Evolutionary conservation across 495 filamentous ascomycete genomes (phyloP).

Genomic region (Immersiella caudata): DNA sequence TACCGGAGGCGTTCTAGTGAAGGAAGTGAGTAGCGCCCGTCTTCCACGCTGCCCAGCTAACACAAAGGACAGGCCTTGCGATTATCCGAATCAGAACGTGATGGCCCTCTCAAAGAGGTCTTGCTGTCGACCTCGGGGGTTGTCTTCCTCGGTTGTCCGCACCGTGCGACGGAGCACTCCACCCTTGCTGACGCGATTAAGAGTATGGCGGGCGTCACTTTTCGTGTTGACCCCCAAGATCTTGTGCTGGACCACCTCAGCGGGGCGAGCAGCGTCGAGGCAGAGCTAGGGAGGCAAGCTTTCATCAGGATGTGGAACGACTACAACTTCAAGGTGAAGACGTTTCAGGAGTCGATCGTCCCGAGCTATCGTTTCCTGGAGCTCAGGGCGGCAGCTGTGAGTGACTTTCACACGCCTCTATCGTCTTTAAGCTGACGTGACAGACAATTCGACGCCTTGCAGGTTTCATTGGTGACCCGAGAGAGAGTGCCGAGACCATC

Average conservation of each 20-base stretch:
- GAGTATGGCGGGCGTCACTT: slow-evolving; percentile 39
- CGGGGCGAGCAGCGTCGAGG: slow-evolving; percentile 30
- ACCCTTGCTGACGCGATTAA: slow-evolving; percentile 34
- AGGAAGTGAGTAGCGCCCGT: slow-evolving; percentile 34
- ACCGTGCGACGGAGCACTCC: slow-evolving; percentile 36
- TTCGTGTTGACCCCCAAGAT: slow-evolving; percentile 31
- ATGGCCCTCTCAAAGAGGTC: slow-evolving; percentile 34
- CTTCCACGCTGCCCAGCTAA: not conserved
- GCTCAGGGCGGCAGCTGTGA: slow-evolving; percentile 30
- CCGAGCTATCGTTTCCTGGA: slow-evolving; percentile 25
- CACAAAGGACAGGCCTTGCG: slow-evolving; percentile 34
- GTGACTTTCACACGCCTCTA: not conserved
- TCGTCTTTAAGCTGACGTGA: slow-evolving; percentile 1
- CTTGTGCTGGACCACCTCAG: slow-evolving; percentile 36
- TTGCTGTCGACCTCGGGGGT: slow-evolving; percentile 35
- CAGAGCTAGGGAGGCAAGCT: slow-evolving; percentile 31
- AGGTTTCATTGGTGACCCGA: slow-evolving; percentile 39
- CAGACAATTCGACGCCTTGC: slow-evolving; percentile 33
- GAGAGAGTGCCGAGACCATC: slow-evolving; percentile 39
- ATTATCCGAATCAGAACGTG: slow-evolving; percentile 34
- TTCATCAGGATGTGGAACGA: slow-evolving; percentile 40
- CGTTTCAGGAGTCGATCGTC: slow-evolving; percentile 40
- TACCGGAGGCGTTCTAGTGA: slow-evolving; percentile 43
- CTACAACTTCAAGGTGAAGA: slow-evolving; percentile 44
- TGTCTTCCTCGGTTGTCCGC: slow-evolving; percentile 42